Percentiles rank a stretch among this genome's conserved stretches.
phyloP scores from a whole-genome alignment of 495 filamentous ascomycete genomes.

The Beverwykella pulmonaria region DNA sequence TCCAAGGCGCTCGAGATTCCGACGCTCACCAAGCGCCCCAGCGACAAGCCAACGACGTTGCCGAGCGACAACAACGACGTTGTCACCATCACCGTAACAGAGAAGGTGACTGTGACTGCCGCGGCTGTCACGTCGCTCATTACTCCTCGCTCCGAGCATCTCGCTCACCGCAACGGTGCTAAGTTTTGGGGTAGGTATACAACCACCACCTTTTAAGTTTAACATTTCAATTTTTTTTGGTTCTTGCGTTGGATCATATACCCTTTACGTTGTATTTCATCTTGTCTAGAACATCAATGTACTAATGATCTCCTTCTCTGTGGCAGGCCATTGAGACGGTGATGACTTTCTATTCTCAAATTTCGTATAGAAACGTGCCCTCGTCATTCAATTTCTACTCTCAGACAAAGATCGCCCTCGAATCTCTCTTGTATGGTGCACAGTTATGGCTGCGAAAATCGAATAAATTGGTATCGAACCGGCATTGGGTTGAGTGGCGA shows the following conservation, averaged over 20 bases:
- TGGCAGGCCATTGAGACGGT: slow-evolving; percentile 7
- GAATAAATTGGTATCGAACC: not conserved
- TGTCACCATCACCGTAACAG: slow-evolving; percentile 17
- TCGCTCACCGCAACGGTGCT: slow-evolving; percentile 5
- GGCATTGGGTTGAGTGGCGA: not conserved
- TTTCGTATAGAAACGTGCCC: not conserved
- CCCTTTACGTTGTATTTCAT: not conserved
- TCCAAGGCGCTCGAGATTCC: slow-evolving; percentile 8
- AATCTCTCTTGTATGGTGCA: not conserved
- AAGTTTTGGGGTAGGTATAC: slow-evolving; percentile 16
- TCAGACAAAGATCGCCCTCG: not conserved
- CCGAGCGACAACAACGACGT: not conserved
- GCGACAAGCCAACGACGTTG: not conserved
- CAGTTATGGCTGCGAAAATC: too few species aligned
- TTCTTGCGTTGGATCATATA: not conserved
- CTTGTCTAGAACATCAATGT: not conserved
- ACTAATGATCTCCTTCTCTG: not conserved
- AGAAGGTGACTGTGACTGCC: slow-evolving; percentile 24
- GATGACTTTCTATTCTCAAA: not conserved
- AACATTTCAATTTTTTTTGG: not conserved
- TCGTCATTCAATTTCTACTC: not conserved
- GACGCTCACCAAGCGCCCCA: slow-evolving; percentile 10
- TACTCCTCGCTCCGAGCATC: slow-evolving; percentile 1
- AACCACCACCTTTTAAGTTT: not conserved
- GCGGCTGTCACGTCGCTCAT: slow-evolving; percentile 5